Percentiles rank a stretch among this genome's conserved stretches.
phyloP scores from a whole-genome alignment of 352 stramenopile genomes.

The Globisporangium megalacanthum region DNA sequence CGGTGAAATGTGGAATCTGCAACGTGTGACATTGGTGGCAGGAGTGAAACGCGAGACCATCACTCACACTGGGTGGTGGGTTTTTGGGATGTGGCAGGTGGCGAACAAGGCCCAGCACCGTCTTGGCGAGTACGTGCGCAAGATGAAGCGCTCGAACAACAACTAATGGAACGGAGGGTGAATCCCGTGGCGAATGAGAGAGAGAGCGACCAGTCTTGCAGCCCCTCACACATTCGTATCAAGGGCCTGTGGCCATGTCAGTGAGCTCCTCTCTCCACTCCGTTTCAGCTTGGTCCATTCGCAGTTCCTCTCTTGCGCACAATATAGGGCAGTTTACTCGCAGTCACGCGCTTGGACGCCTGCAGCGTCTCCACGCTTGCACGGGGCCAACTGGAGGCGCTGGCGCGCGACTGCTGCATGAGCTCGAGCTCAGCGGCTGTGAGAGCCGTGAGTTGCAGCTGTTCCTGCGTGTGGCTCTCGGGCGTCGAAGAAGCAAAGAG shows the following conservation, averaged over 20 bases:
- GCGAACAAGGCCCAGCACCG: conserved; percentile 87
- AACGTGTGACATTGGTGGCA: not conserved
- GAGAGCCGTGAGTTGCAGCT: conserved; percentile 5
- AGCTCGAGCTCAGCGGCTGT: conserved; percentile 9
- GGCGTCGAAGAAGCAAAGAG: too few relatives aligned
- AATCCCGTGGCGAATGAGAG: too few relatives aligned
- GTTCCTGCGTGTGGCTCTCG: not conserved
- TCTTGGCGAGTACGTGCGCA: conserved; percentile 84
- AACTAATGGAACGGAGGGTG: conserved; percentile 26
- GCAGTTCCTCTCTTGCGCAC: conserved; percentile 20
- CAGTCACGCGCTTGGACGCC: conserved; percentile 5
- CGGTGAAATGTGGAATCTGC: conserved; percentile 10
- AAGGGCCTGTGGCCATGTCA: not conserved
- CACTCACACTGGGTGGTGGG: not conserved
- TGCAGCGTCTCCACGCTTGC: not conserved
- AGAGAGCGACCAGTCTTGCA: too few relatives aligned
- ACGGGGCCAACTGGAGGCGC: not conserved
- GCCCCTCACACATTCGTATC: conserved; percentile 1
- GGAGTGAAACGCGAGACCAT: not conserved
- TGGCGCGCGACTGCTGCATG: conserved; percentile 3
- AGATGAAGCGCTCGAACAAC: conserved; percentile 66
- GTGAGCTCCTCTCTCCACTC: not conserved
- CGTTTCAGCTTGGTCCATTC: conserved; percentile 1
- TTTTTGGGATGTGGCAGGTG: conserved; percentile 29
- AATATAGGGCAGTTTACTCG: conserved; percentile 41